phyloP scores from a whole-genome alignment of 1,139 yeast species.

The Hyphopichia wangnamkhiaoensis region DNA sequence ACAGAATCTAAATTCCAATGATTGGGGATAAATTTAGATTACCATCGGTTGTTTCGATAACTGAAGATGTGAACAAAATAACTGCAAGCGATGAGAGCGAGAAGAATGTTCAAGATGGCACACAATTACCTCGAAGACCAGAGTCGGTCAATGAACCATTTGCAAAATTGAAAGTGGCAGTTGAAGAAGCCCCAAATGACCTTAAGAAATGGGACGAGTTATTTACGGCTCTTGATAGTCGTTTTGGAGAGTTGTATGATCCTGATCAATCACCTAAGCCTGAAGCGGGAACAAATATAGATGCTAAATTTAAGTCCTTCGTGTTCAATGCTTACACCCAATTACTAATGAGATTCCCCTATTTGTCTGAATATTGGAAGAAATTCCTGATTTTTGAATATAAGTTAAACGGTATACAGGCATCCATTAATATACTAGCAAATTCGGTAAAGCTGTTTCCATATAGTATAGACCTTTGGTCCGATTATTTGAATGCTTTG shows the following conservation, averaged over 20 bases:
- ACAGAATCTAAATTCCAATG: conserved; percentile 2
- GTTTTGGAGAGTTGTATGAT: conserved; percentile 14
- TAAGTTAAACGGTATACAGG: conserved; percentile 53
- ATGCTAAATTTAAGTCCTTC: conserved; percentile 21
- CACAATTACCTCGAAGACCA: neutral
- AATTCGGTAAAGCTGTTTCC: conserved; percentile 53
- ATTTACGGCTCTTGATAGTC: conserved; percentile 23
- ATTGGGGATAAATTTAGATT: conserved; percentile 3
- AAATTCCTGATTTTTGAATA: conserved; percentile 54
- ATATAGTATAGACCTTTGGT: conserved; percentile 64
- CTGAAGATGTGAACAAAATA: neutral
- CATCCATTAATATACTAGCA: conserved; percentile 49
- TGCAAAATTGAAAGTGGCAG: conserved; percentile 4
- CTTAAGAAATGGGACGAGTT: conserved; percentile 33
- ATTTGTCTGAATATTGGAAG: conserved; percentile 62
- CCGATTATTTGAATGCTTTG: conserved; percentile 58
- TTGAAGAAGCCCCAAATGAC: conserved; percentile 19
- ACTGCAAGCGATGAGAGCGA: neutral
- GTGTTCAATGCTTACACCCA: conserved; percentile 23
- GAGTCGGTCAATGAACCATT: conserved; percentile 1
- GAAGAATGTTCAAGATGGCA: neutral
- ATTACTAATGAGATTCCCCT: conserved; percentile 54
- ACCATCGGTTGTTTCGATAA: conserved; percentile 5
- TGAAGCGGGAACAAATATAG: conserved; percentile 11
- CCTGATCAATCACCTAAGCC: conserved; percentile 3